phyloP scores from a whole-genome alignment of 345 rosid species.

The Citrus hindsii region DNA sequence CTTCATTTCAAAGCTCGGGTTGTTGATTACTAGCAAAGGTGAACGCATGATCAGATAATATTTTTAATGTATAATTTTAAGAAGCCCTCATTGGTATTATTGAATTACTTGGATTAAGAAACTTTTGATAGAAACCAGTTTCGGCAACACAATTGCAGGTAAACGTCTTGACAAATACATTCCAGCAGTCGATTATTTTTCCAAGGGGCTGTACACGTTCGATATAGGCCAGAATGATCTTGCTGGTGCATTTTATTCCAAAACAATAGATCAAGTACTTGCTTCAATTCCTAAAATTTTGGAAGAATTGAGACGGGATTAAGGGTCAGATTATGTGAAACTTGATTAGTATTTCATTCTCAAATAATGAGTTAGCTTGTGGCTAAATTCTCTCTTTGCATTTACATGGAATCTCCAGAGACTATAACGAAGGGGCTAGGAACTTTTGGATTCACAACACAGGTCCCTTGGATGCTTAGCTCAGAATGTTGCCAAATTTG shows the following conservation, averaged over 20 bases:
- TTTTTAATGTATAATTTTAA: not conserved
- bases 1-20: constrained; percentile 68
- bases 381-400: not conserved
- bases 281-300: constrained; percentile 70
- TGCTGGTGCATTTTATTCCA: constrained; percentile 94
- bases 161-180: constrained; percentile 51
- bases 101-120: not conserved
- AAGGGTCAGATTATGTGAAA: constrained; percentile 38
- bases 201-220: constrained; percentile 74
- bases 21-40: constrained; percentile 61
- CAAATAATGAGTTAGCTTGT: not conserved
- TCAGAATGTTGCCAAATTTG: constrained; percentile 85
- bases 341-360: not conserved
- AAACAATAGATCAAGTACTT: constrained; percentile 71
- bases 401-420: constrained; percentile 31
- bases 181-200: constrained; percentile 63
- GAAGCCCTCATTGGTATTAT: not conserved
- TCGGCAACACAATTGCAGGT: constrained; percentile 32
- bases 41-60: not conserved
- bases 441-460: constrained; percentile 96
- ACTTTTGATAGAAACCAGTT: not conserved
- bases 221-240: constrained; percentile 97
- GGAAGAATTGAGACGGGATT: constrained; percentile 71
- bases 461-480: constrained; percentile 90
- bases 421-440: constrained; percentile 78